Evolutionary conservation across 352 stramenopile genomes (phyloP).

Genomic region (Phytopythium helicoides): DNA sequence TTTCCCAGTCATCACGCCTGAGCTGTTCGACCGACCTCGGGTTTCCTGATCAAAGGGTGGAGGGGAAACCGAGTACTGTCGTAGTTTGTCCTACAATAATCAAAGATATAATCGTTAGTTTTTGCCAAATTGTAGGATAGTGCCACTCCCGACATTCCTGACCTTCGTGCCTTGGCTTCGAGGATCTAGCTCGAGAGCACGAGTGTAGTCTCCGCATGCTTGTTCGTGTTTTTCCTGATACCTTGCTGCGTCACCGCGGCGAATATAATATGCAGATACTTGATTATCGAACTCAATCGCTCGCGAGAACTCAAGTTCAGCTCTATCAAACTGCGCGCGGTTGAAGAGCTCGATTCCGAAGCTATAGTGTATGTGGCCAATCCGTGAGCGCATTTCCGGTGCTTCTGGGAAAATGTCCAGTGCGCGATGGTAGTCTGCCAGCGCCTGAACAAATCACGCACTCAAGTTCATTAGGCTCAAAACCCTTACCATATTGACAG

Average conservation of each 20-base stretch:
- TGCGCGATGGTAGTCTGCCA: conserved; percentile 78
- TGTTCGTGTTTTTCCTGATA: conserved; percentile 70
- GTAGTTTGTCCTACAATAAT: conserved; percentile 40
- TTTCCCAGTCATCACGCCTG: background rate
- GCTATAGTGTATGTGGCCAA: conserved; percentile 78
- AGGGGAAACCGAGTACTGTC: conserved; percentile 42
- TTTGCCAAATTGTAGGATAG: background rate
- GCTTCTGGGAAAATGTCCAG: conserved; percentile 55
- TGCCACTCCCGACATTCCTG: background rate
- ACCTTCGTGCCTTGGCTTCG: conserved; percentile 58
- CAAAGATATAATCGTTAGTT: background rate
- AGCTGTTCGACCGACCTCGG: background rate
- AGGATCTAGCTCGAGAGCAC: conserved; percentile 49
- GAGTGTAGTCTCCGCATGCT: conserved; percentile 47
- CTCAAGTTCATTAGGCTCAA: too few relatives aligned
- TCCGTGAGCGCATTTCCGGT: conserved; percentile 48
- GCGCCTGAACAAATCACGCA: conserved; percentile 27
- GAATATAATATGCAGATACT: conserved; percentile 61
- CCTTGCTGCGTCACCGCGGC: conserved; percentile 68
- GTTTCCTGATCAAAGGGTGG: background rate
- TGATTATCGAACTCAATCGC: conserved; percentile 53
- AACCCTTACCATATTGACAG: background rate
- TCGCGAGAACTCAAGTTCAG: conserved; percentile 66
- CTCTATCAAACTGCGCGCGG: conserved; percentile 62
- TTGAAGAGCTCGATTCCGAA: conserved; percentile 84